phyloP scores from a whole-genome alignment of 257 asterid genomes.

The Plantago major region DNA sequence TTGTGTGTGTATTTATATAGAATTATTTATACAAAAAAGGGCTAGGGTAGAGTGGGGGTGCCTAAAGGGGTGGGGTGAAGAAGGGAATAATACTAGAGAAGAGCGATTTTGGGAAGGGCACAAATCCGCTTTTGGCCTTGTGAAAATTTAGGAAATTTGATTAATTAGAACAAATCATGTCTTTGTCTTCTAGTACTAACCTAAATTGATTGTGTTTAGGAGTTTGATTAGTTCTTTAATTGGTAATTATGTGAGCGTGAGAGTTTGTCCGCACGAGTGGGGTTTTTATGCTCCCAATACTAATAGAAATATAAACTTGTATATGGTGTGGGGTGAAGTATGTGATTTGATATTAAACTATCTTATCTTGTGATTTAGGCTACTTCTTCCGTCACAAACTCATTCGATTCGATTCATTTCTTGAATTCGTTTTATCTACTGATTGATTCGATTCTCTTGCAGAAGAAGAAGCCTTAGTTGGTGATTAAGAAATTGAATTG shows the following conservation, averaged over 20 bases:
- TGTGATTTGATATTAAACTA: too few species aligned
- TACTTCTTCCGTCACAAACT: too few species aligned
- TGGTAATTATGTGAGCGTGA: conserved; percentile 46
- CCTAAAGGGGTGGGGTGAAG: neutral
- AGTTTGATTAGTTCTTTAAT: conserved; percentile 8
- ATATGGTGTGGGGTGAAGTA: too few species aligned
- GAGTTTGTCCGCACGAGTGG: conserved; percentile 55
- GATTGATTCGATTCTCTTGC: too few species aligned
- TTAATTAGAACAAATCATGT: neutral
- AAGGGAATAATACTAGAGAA: conserved; percentile 18
- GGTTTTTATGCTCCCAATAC: conserved; percentile 36
- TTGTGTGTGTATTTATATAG: conserved; percentile 18
- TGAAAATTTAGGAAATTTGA: conserved; percentile 24
- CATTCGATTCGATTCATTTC: too few species aligned
- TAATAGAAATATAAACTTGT: neutral
- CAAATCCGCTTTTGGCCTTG: conserved; percentile 22
- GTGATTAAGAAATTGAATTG: too few species aligned
- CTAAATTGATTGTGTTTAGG: conserved; percentile 15
- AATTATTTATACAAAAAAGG: too few species aligned
- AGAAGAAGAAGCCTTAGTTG: too few species aligned
- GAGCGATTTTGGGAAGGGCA: conserved; percentile 40
- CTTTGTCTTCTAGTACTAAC: conserved; percentile 22
- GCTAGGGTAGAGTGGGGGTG: neutral
- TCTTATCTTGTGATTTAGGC: too few species aligned
- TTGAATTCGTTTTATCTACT: too few species aligned